Evolutionary conservation across 2,329 filamentous ascomycete species (phyloP).

Genomic region (Apiospora marii): DNA sequence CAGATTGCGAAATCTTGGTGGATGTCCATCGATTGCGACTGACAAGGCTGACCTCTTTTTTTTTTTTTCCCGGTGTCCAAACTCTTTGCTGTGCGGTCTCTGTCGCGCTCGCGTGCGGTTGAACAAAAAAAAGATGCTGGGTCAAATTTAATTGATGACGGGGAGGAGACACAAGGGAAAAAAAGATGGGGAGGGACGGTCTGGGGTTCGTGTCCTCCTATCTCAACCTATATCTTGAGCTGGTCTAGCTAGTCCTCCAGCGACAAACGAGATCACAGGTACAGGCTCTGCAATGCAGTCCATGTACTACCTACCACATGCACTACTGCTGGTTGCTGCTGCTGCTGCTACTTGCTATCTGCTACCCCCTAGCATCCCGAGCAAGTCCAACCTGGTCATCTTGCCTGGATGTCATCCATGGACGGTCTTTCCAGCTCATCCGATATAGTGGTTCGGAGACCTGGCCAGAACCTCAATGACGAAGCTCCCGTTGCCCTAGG

Average conservation of each 20-base stretch:
- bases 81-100: background rate
- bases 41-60: slow-evolving; percentile 12
- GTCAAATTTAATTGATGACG: slow-evolving; percentile 19
- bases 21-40: slow-evolving; percentile 4
- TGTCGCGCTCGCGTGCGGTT: slow-evolving; percentile 12
- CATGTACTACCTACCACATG: background rate
- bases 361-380: background rate
- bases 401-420: background rate
- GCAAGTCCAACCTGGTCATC: background rate
- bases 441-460: background rate
- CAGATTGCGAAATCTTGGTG: slow-evolving; percentile 19
- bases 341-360: slow-evolving; percentile 1
- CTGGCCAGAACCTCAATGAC: background rate
- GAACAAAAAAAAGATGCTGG: slow-evolving; percentile 13
- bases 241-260: background rate
- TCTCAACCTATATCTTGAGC: background rate
- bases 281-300: background rate
- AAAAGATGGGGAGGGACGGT: slow-evolving; percentile 19
- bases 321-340: background rate
- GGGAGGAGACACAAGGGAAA: slow-evolving; percentile 2
- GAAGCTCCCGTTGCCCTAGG: background rate
- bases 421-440: background rate
- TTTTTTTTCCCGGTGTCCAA: background rate
- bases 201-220: slow-evolving; percentile 1
- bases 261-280: slow-evolving; percentile 4